A percentile compares a stretch with the other conserved stretches of the same genome.
Evolutionary conservation across 2,329 filamentous ascomycete genomes (phyloP).

Genomic region (Diaporthe sp.): DNA sequence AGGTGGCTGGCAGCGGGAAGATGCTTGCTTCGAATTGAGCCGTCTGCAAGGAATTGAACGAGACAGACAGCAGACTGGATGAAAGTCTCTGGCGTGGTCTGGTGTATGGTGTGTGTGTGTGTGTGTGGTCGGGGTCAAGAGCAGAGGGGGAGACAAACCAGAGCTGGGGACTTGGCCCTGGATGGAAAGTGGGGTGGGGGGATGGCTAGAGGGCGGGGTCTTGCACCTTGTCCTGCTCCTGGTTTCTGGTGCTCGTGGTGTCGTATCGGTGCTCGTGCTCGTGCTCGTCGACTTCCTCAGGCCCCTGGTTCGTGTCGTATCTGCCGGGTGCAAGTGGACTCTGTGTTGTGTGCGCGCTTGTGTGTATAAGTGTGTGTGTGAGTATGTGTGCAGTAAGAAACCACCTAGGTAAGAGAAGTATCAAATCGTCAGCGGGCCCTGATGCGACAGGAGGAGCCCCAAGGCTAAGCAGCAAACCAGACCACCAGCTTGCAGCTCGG

Average conservation of each 20-base stretch:
- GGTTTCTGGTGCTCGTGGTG: conserved; percentile 6
- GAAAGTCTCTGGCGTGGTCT: conserved; percentile 5
- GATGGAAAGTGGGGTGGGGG: conserved; percentile 36
- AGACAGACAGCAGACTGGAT: conserved; percentile 24
- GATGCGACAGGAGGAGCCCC: conserved; percentile 17
- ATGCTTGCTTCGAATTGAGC: conserved; percentile 25
- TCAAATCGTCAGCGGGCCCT: conserved; percentile 9
- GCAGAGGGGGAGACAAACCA: conserved; percentile 24
- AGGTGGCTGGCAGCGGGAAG: conserved; percentile 15
- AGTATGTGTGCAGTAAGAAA: neutral
- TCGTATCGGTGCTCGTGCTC: conserved; percentile 17
- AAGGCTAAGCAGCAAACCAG: neutral
- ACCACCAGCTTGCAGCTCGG: conserved; percentile 15
- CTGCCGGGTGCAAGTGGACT: neutral
- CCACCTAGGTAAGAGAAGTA: neutral
- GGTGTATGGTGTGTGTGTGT: neutral
- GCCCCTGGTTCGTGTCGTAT: conserved; percentile 12
- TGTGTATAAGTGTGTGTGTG: neutral
- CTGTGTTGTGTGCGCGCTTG: neutral
- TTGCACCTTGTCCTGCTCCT: conserved; percentile 14
- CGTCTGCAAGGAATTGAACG: conserved; percentile 6
- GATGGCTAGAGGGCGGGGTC: conserved; percentile 35
- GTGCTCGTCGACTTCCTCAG: conserved; percentile 15
- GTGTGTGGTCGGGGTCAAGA: conserved; percentile 22
- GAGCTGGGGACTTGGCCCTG: conserved; percentile 33